These are phyloP conservation scores for Acephala macrosclerotiorum DNA, from an alignment of 2,329 filamentous ascomycete species.

Conservation along the genomic window DNA sequence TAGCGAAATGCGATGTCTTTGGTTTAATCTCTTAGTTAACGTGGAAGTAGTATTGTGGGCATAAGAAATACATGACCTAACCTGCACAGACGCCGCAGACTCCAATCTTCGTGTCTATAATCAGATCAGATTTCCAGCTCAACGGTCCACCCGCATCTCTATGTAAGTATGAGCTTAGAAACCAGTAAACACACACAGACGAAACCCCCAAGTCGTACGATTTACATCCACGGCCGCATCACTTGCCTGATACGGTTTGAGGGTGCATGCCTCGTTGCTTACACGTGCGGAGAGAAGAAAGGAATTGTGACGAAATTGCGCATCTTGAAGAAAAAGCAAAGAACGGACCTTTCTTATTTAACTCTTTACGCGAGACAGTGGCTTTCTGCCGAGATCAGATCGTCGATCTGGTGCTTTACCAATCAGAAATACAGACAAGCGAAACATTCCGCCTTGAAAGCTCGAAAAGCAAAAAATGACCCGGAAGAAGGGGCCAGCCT, in stretches of 20 bases:
- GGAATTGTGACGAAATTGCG: too few species aligned
- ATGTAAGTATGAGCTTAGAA: not conserved
- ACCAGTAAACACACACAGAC: too few species aligned
- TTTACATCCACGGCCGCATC: not conserved
- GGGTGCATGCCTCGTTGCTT: too few species aligned
- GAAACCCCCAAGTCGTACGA: not conserved
- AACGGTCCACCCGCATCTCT: not conserved
- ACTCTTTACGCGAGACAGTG: not conserved
- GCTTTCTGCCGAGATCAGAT: not conserved
- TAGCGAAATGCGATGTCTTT: too few species aligned
- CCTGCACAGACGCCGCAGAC: not conserved
- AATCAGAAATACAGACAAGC: constrained; percentile 1
- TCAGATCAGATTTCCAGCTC: not conserved
- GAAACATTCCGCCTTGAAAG: not conserved
- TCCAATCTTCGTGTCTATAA: not conserved
- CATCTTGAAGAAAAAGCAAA: too few species aligned
- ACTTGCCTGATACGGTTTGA: too few species aligned
- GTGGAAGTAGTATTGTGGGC: not conserved
- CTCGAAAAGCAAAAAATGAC: not conserved
- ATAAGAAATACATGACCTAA: not conserved
- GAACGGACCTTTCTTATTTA: too few species aligned
- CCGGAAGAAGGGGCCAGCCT: not conserved
- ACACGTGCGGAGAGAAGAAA: too few species aligned
- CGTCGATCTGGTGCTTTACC: constrained; percentile 1
- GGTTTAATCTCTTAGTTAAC: too few species aligned